Evolutionary conservation across 2,329 filamentous ascomycete species (phyloP), one percentile per base, ranked within the genome.

Genomic region (Aspergillus niger): DNA sequence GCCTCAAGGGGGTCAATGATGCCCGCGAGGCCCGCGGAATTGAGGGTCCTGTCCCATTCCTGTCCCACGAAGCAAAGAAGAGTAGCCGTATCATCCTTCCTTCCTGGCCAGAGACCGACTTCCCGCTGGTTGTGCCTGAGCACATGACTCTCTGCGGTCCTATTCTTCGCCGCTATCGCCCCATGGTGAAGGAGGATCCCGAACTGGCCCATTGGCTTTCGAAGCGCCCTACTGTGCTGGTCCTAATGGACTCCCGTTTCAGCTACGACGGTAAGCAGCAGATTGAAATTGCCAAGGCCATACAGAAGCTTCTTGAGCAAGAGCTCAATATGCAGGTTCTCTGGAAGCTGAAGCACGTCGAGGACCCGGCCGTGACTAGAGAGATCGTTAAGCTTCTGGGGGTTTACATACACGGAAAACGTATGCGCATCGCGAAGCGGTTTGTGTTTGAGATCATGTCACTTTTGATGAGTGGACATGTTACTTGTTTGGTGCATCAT

Each of bases 401-500:
- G 44, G 5, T n/a, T 22, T 10, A 30, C 15, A 17, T n/a, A 3
- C 36, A 11, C 8, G 5, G 38, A 6, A 5, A 56, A 53, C 64
- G 68, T 3, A 70, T 82, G 0, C 72, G 76, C 1, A 73, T 82
- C 3, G 67, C 73, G 3, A 64, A 75, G 4, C 82, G 81, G 80
- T 44, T 82, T 2, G 65, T 69, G 3, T 71, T 75, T 0, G 75
- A 81, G 38, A 79, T 80, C 1, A 54, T 59, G 3, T 51, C 58
- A 17, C 55, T 72, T 49, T 55, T 83, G 5, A 65, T 74, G 28
- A 75, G 72, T 3, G 77, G 77, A 0, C 65, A 74, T 15, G 66
- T 83, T 5, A 69, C 73, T 2, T 78, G 77, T 26, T 74, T 78
- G 8, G 70, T 83, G 2, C 77, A 81, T 55, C 81, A 83, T 59